phyloP scores from a whole-genome alignment of 441 rosid genomes.

The Adansonia madagascariensis region DNA sequence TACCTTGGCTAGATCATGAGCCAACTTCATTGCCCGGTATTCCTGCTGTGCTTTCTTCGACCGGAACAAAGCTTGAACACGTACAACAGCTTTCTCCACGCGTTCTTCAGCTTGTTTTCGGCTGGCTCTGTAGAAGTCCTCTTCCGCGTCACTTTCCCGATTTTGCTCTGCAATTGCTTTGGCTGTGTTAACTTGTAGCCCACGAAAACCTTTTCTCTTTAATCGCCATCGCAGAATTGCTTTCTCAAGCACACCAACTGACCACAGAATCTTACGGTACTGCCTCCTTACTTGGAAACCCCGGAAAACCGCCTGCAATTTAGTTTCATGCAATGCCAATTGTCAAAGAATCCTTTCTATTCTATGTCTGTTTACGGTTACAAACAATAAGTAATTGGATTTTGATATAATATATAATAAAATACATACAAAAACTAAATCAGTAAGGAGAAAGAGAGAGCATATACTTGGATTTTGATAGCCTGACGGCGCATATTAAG shows the following conservation, averaged over 20 bases:
- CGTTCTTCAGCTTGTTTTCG: slow-evolving; percentile 93
- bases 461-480: slow-evolving; percentile 80
- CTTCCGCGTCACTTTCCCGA: slow-evolving; percentile 57
- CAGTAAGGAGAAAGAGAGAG: slow-evolving; percentile 23
- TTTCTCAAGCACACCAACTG: slow-evolving; percentile 96
- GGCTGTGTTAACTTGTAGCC: slow-evolving; percentile 54
- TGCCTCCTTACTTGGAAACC: slow-evolving; percentile 86
- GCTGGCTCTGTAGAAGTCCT: slow-evolving; percentile 80
- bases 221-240: slow-evolving; percentile 88
- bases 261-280: slow-evolving; percentile 82
- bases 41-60: slow-evolving; percentile 94
- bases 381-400: background rate
- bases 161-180: slow-evolving; percentile 32
- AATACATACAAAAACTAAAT: background rate
- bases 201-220: slow-evolving; percentile 91
- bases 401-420: background rate
- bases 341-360: background rate
- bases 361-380: background rate
- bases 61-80: slow-evolving; percentile 93
- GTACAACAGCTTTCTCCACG: slow-evolving; percentile 73
- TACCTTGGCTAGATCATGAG: slow-evolving; percentile 71
- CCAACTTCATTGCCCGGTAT: slow-evolving; percentile 81
- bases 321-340: slow-evolving; percentile 13
- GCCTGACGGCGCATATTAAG: slow-evolving; percentile 72
- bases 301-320: slow-evolving; percentile 77